Evolutionary conservation across 1,139 yeast species (phyloP), one percentile per base, ranked within the genome.

Genomic region (Nakaseomyces uthaithaninus): DNA sequence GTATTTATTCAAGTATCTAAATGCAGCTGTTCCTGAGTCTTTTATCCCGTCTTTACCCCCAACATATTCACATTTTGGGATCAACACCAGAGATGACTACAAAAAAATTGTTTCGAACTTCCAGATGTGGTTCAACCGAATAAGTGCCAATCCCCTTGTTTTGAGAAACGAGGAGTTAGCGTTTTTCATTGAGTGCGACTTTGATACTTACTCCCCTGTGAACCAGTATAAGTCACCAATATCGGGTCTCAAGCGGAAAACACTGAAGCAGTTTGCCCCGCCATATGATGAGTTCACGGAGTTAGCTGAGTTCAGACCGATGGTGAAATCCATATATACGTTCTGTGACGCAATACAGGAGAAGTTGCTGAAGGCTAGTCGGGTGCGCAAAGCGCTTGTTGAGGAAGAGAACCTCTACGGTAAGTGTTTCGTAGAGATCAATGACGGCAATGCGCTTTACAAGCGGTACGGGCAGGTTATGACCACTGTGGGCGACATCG

Each of bases 21-120:
- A 78, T 44, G 76, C 80, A 17, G 83, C 94, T 30, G 82, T 86
- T 52, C 79, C 93, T 25, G 98, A 91, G 60, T 89, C 93, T 45
- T 87, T 91, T 63, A 91, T 93, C 3, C 97, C 98, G 0, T 79
- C 93, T 2, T 67, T 91, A 28, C 96, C 97, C 0, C 68, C 71
- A 30, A 68, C 91, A 1, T 69, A 67, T 4, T 82, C 95, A 0
- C 73, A 91, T 12, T 89, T 79, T 53, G 94, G 95, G 5, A 67
- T 77, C 11, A 86, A 85, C 40, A 85, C 91, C 22, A 86, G 83
- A 35, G 96, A 89, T 47, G 95, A 86, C 53, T 72, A 69, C 42
- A 68, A 69, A 40, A 75, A 76, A 42, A 68, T 85, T 40, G 64
- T 72, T 43, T 54, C 53, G 23, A 73, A 74, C 36, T 74, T 91